Evolutionary conservation across 352 stramenopile species (phyloP).

Genomic region (Phytophthora capsici): DNA sequence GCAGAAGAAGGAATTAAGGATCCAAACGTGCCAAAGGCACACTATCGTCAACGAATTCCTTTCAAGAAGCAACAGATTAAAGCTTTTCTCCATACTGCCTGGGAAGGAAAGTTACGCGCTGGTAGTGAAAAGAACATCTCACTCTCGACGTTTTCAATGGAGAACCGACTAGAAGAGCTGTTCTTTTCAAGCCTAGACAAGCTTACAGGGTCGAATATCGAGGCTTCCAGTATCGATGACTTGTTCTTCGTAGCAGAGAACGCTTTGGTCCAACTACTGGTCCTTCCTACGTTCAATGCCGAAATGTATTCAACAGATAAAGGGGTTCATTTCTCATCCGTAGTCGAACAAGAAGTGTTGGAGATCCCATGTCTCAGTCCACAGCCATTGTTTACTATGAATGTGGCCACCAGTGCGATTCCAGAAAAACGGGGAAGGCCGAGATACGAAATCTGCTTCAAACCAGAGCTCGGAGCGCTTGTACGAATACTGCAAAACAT

Average conservation of each 20-base stretch:
- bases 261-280: constrained; percentile 23
- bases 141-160: constrained; percentile 29
- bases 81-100: constrained; percentile 45
- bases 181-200: constrained; percentile 36
- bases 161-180: constrained; percentile 46
- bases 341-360: constrained; percentile 23
- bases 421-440: constrained; percentile 18
- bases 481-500: constrained; percentile 31
- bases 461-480: constrained; percentile 43
- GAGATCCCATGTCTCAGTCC: constrained; percentile 25
- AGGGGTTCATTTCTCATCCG: not conserved
- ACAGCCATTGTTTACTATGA: constrained; percentile 24
- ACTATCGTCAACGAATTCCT: not conserved
- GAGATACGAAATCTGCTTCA: constrained; percentile 40
- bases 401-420: constrained; percentile 3
- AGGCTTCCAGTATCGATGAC: constrained; percentile 39
- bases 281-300: constrained; percentile 30
- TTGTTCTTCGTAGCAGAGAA: constrained; percentile 31
- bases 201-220: not conserved
- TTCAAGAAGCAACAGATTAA: constrained; percentile 60
- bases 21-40: not conserved
- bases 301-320: constrained; percentile 9
- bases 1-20: constrained; percentile 17
- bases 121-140: not conserved
- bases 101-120: constrained; percentile 42